Evolutionary conservation across 176 grass and related monocot genomes (phyloP), one percentile per base, ranked within the genome.

Genomic region (Eragrostis curvula): DNA sequence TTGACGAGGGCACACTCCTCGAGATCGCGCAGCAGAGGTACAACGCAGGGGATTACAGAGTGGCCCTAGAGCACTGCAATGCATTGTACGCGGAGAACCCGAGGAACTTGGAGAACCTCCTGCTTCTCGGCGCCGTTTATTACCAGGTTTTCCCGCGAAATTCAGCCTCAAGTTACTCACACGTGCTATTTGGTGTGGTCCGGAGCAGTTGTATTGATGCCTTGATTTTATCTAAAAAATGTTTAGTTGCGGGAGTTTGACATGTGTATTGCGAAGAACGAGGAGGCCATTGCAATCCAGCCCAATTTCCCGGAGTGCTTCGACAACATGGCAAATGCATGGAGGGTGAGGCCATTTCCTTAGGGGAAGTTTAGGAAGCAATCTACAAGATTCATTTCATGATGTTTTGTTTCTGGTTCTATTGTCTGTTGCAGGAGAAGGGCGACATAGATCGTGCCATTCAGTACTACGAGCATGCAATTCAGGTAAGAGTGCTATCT

Each of bases 311-410:
- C 90, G 7, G 90, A 91, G 83, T 92, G 88, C 68, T 96, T 88
- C 52, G 84, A 89, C 71, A 96, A 88, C 85, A 92, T 96, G 85
- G 90, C 80, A 32, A 95, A 95, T 92, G 93, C 93, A 42, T 95
- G 87, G 93, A 95, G 82, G 87, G 93, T 95, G 79, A 43, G 57
- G 14, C 12, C 17, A 32, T 42, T 36, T 64, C 13, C 27, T 17
- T 24, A 5, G 65, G 40, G 53, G 67, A 81, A 12, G n/a, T n/a
- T 48, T 18, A 13, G 23, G 60, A 14, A n/a, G 7, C 57, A 43
- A 25, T 42, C 5, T 70, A 40, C 2, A 6, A 12, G 44, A 20
- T 75, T 88, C 57, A 20, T 41, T 17, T 65, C 12, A 60, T 8
- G 21, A 47, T 78, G 36, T 21, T 5, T 79, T 40, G 41, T 49